phyloP scores from a whole-genome alignment of 2,329 filamentous ascomycete genomes.

The Trichoderma sp. region DNA sequence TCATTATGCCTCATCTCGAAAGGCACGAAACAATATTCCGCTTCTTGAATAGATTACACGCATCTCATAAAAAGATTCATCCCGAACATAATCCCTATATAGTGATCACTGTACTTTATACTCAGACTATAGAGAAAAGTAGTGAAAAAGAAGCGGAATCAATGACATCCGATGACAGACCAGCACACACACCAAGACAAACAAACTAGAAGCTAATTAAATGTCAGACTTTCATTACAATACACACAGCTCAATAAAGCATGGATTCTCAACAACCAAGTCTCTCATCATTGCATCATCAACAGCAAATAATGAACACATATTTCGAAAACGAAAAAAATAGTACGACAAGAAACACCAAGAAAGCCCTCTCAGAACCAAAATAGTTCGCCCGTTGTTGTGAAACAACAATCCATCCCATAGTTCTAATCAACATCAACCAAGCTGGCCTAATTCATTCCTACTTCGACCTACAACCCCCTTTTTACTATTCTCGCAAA shows the following conservation, averaged over 20 bases:
- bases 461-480: not conserved
- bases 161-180: not conserved
- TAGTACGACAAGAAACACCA: not conserved
- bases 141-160: not conserved
- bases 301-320: not conserved
- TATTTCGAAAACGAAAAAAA: not conserved
- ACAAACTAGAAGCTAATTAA: not conserved
- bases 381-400: not conserved
- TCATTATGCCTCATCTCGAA: no score
- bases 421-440: not conserved
- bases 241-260: not conserved
- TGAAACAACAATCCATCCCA: not conserved
- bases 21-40: no score
- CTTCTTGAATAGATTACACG: no score
- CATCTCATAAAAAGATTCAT: no score
- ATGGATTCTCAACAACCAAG: not conserved
- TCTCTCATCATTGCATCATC: not conserved
- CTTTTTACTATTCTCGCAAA: not conserved
- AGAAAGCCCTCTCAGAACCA: not conserved
- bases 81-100: no score
- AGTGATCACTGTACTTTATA: no score
- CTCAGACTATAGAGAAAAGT: not conserved
- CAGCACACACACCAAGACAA: not conserved
- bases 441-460: not conserved
- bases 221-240: not conserved